A percentile compares a stretch with the other conserved stretches of the same genome.
phyloP scores from a whole-genome alignment of 83 land plant genomes.

The Isoetes engelmannii region DNA sequence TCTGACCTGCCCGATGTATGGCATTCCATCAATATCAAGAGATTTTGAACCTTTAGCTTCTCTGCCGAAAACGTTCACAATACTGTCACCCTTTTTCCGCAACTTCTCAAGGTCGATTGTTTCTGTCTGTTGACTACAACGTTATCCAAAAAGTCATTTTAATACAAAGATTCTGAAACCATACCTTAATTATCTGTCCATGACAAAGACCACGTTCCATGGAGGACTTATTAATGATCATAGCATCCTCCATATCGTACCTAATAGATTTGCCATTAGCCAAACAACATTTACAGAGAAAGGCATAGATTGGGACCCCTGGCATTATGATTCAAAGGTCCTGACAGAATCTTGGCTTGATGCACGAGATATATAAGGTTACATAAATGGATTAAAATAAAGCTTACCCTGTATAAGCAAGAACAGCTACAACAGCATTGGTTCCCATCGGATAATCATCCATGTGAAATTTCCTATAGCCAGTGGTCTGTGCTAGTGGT shows the following conservation, averaged over 20 bases:
- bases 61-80: constrained; percentile 44
- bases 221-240: constrained; percentile 95
- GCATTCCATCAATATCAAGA: constrained; percentile 82
- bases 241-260: constrained; percentile 99
- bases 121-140: constrained; percentile 49
- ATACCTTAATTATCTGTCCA: constrained; percentile 93
- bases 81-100: constrained; percentile 30
- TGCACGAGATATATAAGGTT: too few relatives aligned
- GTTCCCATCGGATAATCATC: constrained; percentile 95
- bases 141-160: neutral
- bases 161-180: neutral
- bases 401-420: constrained; percentile 89
- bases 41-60: constrained; percentile 27
- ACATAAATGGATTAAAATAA: neutral
- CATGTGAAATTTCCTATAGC: constrained; percentile 60
- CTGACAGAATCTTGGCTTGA: too few relatives aligned
- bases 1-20: constrained; percentile 80
- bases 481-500: constrained; percentile 72
- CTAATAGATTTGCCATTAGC: constrained; percentile 31
- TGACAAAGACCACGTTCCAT: constrained; percentile 88
- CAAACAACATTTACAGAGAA: too few relatives aligned
- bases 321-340: too few relatives aligned
- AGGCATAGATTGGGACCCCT: too few relatives aligned
- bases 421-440: constrained; percentile 96
- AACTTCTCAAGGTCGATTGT: constrained; percentile 55